Conservation (phyloP, 2,329 filamentous ascomycete species). For the Fusarium albidum region DNA sequence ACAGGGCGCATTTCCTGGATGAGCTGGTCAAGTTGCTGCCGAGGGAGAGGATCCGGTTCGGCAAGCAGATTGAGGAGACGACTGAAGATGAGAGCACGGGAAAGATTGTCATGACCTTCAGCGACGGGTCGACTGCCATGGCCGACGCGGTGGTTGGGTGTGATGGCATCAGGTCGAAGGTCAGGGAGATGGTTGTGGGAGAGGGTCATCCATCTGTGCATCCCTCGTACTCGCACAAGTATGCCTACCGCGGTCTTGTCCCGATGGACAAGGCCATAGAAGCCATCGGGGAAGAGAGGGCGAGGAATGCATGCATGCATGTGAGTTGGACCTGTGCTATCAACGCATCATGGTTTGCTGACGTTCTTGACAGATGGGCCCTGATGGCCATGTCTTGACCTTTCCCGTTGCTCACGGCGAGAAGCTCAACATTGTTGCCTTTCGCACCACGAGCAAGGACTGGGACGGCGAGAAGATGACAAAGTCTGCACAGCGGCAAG, state of each 20-base stretch:
- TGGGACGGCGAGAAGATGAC: slow-evolving; percentile 41
- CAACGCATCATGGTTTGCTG: neutral
- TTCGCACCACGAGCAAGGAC: slow-evolving; percentile 43
- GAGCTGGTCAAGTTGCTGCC: slow-evolving; percentile 51
- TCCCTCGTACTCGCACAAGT: slow-evolving; percentile 60
- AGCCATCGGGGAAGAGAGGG: slow-evolving; percentile 52
- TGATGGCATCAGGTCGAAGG: slow-evolving; percentile 69
- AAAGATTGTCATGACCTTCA: slow-evolving; percentile 45
- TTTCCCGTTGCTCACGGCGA: slow-evolving; percentile 65
- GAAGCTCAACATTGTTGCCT: slow-evolving; percentile 64
- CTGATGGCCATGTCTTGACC: slow-evolving; percentile 63
- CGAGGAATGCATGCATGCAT: slow-evolving; percentile 41
- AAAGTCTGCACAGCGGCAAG: slow-evolving; percentile 39
- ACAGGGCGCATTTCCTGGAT: slow-evolving; percentile 51
- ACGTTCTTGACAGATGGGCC: slow-evolving; percentile 46
- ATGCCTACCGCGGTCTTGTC: slow-evolving; percentile 60
- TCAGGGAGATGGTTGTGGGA: slow-evolving; percentile 59
- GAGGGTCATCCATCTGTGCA: slow-evolving; percentile 47
- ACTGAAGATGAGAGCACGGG: slow-evolving; percentile 30
- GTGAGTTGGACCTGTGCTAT: slow-evolving; percentile 25
- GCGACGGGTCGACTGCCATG: slow-evolving; percentile 49
- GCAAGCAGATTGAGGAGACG: slow-evolving; percentile 47
- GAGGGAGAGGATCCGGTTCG: slow-evolving; percentile 41
- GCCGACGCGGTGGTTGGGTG: slow-evolving; percentile 62
- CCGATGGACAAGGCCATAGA: slow-evolving; percentile 61